Evolutionary conservation across 2,329 filamentous ascomycete genomes (phyloP).

Genomic region (Fusarium sp.): DNA sequence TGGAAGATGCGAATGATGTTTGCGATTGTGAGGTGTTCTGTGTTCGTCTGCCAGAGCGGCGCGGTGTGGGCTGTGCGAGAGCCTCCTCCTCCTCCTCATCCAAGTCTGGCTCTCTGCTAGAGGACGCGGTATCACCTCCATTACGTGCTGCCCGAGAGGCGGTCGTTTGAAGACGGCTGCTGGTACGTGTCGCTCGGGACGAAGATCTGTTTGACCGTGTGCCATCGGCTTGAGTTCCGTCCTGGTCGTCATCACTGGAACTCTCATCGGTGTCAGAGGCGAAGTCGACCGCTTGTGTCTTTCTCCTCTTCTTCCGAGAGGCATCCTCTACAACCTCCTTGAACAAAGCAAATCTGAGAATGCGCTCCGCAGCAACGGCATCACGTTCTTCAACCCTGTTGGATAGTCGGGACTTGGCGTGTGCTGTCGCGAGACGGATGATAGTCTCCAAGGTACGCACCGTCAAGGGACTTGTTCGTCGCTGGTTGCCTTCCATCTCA

Average conservation of each 20-base stretch:
- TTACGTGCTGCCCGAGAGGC: conserved; percentile 31
- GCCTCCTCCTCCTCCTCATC: conserved; percentile 55
- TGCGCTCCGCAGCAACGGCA: conserved; percentile 86
- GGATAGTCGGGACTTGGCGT: conserved; percentile 92
- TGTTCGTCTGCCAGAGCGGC: conserved; percentile 55
- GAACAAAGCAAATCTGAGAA: conserved; percentile 94
- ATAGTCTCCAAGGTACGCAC: conserved; percentile 97
- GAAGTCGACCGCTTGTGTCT: conserved; percentile 69
- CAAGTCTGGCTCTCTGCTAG: conserved; percentile 53
- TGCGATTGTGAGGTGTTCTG: conserved; percentile 57
- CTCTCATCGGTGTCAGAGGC: conserved; percentile 71
- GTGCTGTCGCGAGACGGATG: conserved; percentile 96
- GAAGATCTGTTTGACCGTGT: conserved; percentile 43
- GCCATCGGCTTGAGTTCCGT: conserved; percentile 67
- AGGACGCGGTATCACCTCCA: conserved; percentile 42
- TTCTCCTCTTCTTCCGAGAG: conserved; percentile 85
- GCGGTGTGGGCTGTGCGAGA: conserved; percentile 51
- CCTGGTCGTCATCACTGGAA: conserved; percentile 68
- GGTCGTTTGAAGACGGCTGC: conserved; percentile 40
- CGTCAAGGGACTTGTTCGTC: conserved; percentile 93
- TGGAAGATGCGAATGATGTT: conserved; percentile 82
- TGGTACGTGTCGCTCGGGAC: conserved; percentile 47
- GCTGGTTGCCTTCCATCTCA: conserved; percentile 92
- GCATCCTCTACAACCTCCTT: conserved; percentile 89
- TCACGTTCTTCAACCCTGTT: conserved; percentile 91